A percentile compares a stretch with the other conserved stretches of the same genome.
Conservation (phyloP, 1,284 basidiomycete genomes). For the Thecaphora thlaspeos region DNA sequence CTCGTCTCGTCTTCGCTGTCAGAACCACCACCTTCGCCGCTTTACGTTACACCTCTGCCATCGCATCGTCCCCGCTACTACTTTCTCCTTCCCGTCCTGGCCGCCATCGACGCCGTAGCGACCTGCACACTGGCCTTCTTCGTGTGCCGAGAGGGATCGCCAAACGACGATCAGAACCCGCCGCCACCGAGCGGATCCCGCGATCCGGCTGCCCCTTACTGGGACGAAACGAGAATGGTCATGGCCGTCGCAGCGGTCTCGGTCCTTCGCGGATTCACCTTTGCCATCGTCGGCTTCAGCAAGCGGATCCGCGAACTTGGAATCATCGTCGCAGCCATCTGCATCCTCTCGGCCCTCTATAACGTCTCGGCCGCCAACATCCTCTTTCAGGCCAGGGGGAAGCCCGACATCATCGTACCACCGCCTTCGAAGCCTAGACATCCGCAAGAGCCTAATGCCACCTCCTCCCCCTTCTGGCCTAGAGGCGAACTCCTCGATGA, state of each 20-base stretch:
- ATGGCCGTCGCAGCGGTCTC: constrained; percentile 23
- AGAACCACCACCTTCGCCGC: neutral
- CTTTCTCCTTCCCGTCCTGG: constrained; percentile 4
- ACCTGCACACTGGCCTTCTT: constrained; percentile 17
- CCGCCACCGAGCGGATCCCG: too few species aligned
- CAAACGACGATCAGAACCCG: constrained; percentile 1
- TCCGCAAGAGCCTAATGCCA: neutral
- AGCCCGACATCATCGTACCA: constrained; percentile 3
- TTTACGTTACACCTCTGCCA: neutral
- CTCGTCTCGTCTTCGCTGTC: constrained; percentile 20
- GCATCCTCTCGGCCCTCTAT: constrained; percentile 35
- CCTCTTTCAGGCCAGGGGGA: constrained; percentile 30
- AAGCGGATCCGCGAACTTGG: constrained; percentile 27
- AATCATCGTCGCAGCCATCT: constrained; percentile 31
- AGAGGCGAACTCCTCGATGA: too few species aligned
- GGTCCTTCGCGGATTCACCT: constrained; percentile 12
- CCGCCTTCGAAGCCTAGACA: too few species aligned
- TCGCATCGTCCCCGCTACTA: constrained; percentile 2
- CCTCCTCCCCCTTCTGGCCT: neutral
- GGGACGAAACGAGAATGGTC: constrained; percentile 19
- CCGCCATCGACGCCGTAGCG: constrained; percentile 17
- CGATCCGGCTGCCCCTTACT: constrained; percentile 7
- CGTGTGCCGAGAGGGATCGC: constrained; percentile 14
- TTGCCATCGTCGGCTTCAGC: constrained; percentile 32
- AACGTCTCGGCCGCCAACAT: constrained; percentile 37